Percentiles rank a stretch among this genome's conserved stretches.
These are phyloP conservation scores for Synchytrium microbalum DNA, from an alignment of 371 early-diverging fungal genomes.

Conservation along the genomic window DNA sequence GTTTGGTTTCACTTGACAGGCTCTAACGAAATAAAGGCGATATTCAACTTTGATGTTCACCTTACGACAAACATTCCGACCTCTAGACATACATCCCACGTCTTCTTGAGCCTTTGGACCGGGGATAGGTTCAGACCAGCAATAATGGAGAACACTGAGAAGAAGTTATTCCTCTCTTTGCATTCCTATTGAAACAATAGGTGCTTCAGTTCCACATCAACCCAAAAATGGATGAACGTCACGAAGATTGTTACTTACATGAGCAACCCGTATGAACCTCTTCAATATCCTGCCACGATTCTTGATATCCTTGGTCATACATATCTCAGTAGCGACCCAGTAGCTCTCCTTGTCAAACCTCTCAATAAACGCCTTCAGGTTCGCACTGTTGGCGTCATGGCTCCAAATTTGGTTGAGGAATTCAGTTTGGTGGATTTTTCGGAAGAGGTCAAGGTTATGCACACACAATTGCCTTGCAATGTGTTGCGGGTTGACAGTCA, in stretches of 20 bases:
- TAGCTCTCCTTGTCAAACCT: conserved; percentile 49
- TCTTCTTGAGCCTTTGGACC: conserved; percentile 44
- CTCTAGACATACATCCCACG: conserved; percentile 39
- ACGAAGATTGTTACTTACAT: conserved; percentile 20
- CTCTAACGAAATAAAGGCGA: conserved; percentile 14
- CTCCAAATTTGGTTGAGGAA: conserved; percentile 45
- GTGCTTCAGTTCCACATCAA: neutral
- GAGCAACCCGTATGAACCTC: conserved; percentile 36
- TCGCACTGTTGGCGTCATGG: conserved; percentile 34
- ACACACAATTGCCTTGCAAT: conserved; percentile 42
- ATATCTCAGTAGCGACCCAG: conserved; percentile 52
- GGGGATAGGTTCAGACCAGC: conserved; percentile 41
- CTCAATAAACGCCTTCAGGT: conserved; percentile 35
- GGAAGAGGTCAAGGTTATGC: conserved; percentile 41
- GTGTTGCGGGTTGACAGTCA: conserved; percentile 27
- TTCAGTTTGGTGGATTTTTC: conserved; percentile 47
- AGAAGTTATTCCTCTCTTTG: conserved; percentile 42
- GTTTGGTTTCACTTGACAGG: conserved; percentile 29
- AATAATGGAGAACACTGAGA: conserved; percentile 38
- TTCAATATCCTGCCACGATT: conserved; percentile 28
- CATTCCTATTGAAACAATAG: conserved; percentile 24
- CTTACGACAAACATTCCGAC: neutral
- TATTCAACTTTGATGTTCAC: conserved; percentile 8
- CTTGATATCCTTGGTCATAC: conserved; percentile 33
- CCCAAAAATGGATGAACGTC: neutral